Evolutionary conservation across 2,329 filamentous ascomycete genomes (phyloP), one percentile per base, ranked within the genome.

Genomic region (Ceratocystis colombiana): DNA sequence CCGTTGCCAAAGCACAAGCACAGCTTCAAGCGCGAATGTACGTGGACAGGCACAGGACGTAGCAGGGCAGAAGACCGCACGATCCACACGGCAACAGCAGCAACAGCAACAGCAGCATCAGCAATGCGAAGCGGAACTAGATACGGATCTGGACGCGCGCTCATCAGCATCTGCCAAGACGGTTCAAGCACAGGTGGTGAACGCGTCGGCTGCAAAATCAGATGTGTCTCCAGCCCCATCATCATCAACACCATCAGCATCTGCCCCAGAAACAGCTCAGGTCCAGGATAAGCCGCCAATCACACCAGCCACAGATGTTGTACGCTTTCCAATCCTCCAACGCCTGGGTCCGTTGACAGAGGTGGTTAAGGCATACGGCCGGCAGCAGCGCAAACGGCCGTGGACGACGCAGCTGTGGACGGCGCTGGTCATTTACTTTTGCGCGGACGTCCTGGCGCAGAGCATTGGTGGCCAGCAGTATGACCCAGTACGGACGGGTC

Each of bases 361-460:
- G 44, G 76, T 77, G 0, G 80, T 79, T 22, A 75, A 80, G 69
- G 80, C 80, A 0, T 96, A 94, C 73, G 85, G 82, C 17, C 82
- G 86, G 25, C 83, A 85, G 61, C 90, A 96, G 76, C 78, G 83
- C 64, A 81, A 82, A 62, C 79, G 86, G 62, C 92, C 93, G 0
- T 89, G 90, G 72, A 77, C 82, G n/a, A 95, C 90, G 8, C 92
- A 96, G 77, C 74, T 96, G 68, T 79, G 81, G 70, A 90, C 84
- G 71, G 85, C 88, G 53, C 75, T 96, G 59, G 79, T 89, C 48
- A 90, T 96, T 68, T 96, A 91, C 73, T 80, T 92, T 48, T 81
- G 84, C 62, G 89, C 88, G 7, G 91, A 96, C 74, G 70, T 94
- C 65, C 86, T 84, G 57, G 90, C 90, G 59, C 91, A 96, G 76